Base-by-base conservation (phyloP, 139 green algal genomes). In the Closterium sp. region DNA sequence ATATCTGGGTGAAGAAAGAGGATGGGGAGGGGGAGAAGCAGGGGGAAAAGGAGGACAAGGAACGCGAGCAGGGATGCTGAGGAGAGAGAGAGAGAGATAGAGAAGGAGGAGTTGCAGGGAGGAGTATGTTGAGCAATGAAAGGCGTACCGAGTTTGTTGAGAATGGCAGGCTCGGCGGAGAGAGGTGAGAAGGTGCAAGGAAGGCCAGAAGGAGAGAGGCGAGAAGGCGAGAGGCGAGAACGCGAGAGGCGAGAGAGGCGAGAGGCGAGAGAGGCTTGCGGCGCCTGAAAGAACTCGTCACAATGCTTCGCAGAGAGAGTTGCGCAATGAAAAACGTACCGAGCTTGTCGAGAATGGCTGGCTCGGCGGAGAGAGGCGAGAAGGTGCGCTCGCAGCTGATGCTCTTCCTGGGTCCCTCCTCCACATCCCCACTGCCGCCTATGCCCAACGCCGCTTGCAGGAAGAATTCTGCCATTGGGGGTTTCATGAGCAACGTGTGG, bases 381-480 rank as follows among this genome's bases (percentile, higher is more conserved):
- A 96, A 96, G 22, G 95, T 96, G 86, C 95, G 95, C 91, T 96
- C 95, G 31, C 45, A 86, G 86, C 88, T 93, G 6, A 96, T 92
- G 90, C 95, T 93, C 89, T 95, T 95, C 7, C 94, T 42, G 7
- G 27, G 22, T n/a, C 93, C 92, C 45, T 91, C 90, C 22, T 92
- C 84, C 29, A 70, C 84, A 38, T 19, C 34, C 79, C 93, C 92
- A 13, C 50, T 92, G 45, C 91, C 79, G 24, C 95, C 95, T 28
- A 96, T 92, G 85, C 95, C 95, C 70, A 96, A 22, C 31, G 88
- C 93, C 4, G 92, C 91, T 6, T 86, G 24, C 62, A 96, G 50
- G 42, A 96, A 94, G 50, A 94, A 96, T 28, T 93, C 93, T 95
- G 93, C 79, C 4, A 9, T 50, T 9, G 28, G 28, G 9, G n/a